These are phyloP conservation scores for Vitis riparia DNA, from an alignment of 164 flowering plant species.

Conservation along the genomic window DNA sequence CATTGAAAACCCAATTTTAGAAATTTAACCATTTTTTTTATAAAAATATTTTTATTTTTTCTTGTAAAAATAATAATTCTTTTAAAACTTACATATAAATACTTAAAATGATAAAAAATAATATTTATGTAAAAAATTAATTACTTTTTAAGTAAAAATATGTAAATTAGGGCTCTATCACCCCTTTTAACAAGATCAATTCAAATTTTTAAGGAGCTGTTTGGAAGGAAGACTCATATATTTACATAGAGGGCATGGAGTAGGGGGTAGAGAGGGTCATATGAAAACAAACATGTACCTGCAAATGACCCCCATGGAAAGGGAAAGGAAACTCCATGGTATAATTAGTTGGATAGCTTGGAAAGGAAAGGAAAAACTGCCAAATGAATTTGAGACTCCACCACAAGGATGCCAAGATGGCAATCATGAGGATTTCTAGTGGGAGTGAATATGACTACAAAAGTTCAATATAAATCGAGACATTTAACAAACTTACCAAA, in stretches of 20 bases:
- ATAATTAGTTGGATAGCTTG: constrained; percentile 29
- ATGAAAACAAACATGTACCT: constrained; percentile 24
- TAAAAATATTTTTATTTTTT: too few species aligned
- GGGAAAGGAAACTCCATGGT: constrained; percentile 46
- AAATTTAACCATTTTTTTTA: too few species aligned
- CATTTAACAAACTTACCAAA: too few species aligned
- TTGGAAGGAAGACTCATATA: neutral
- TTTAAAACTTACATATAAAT: too few species aligned
- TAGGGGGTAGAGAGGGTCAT: constrained; percentile 35
- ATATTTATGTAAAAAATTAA: too few species aligned
- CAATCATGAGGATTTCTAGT: constrained; percentile 13
- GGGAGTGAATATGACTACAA: neutral
- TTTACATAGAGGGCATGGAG: constrained; percentile 36
- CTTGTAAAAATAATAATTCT: too few species aligned
- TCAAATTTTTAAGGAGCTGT: neutral
- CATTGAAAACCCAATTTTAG: too few species aligned
- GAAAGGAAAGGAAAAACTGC: constrained; percentile 26
- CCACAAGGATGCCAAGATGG: constrained; percentile 1
- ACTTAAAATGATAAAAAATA: too few species aligned
- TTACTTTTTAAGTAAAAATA: too few species aligned
- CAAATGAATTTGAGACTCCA: constrained; percentile 29
- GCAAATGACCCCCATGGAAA: constrained; percentile 39
- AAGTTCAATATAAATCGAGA: neutral
- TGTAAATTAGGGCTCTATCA: too few species aligned
- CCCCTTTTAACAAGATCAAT: too few species aligned